Evolutionary conservation across 805 yeast genomes (phyloP).

Genomic region (Saturnispora besseyi): DNA sequence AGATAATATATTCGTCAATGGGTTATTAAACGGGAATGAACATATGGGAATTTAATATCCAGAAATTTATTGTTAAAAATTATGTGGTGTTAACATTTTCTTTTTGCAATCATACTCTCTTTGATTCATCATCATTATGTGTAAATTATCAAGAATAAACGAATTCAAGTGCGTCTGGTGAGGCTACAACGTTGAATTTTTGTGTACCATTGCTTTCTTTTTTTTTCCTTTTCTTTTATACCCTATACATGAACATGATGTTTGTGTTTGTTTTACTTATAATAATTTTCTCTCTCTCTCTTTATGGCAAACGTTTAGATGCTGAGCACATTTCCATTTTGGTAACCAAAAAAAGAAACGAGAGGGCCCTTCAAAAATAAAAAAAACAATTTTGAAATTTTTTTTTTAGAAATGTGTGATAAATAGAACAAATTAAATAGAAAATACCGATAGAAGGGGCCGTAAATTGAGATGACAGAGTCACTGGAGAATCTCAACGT

Average conservation of each 20-base stretch:
- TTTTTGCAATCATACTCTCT: no score
- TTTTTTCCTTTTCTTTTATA: no score
- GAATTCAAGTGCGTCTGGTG: no score
- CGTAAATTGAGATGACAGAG: neutral
- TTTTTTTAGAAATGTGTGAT: neutral
- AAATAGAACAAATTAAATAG: neutral
- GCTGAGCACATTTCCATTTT: no score
- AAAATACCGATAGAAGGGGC: neutral
- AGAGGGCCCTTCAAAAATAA: neutral
- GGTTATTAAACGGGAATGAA: neutral
- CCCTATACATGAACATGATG: no score
- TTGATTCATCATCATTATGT: no score
- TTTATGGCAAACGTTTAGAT: no score
- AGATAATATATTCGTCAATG: neutral
- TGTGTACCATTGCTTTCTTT: no score
- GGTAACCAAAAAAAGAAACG: neutral
- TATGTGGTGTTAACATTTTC: neutral
- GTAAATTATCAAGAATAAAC: no score
- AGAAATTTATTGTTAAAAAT: neutral
- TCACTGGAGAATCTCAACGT: neutral
- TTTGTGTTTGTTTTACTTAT: no score
- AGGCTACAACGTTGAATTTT: no score
- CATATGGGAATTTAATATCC: neutral
- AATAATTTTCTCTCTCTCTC: no score
- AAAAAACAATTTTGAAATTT: neutral